Base-by-base conservation (phyloP, 192 early-diverging fungal genomes). In the Jimgerdemannia flammicorona region DNA sequence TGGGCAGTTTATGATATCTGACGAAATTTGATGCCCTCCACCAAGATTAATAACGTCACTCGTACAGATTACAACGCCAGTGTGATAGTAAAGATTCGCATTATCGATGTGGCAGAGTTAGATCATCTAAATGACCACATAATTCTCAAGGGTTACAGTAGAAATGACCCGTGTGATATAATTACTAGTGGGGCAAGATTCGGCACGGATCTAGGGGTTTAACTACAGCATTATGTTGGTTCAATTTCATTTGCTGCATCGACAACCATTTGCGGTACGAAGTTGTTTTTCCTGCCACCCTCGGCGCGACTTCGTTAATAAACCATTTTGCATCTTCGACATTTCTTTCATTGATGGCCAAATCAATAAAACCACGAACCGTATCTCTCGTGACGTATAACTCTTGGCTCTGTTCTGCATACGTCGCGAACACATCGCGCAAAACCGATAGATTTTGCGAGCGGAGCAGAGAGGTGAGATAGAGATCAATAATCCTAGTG, bases 401-500 rank as follows among this genome's bases (percentile, higher is more conserved):
- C 3, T 64, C 64, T 18, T 64, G 6, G 8, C 71, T 66, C 39
- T 82, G 77, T 39, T 79, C 72, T 17, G 43, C 63, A 4, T 76
- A 74, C 20, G 75, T 71, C 4, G 64, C 43, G 17, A 82, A 18
- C 8, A 82, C 78, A 43, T 73, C 81, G 64, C 75, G 76, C 59
- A 82, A 49, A 3, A 82, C 44, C 10, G 77, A 73, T 17, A 82
- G 19, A 40, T 82, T 73, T 72, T 82, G 74, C 43, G 71, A 44
- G 43, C 74, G 72, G n/a, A 82, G 40, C 10, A 82, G 65, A 3
- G 77, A 44, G 8, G 49, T 43, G 67, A 82, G 43, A 29, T 79
- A 82, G 44, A 74, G 67, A 72, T 82, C 71, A 29, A 82, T 82
- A 66, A 82, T 79, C 39, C 42, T 39, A 29, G 74, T 73, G 59